phyloP scores from a whole-genome alignment of 73 alveolate species.

The Paramecium sexaurelia region DNA sequence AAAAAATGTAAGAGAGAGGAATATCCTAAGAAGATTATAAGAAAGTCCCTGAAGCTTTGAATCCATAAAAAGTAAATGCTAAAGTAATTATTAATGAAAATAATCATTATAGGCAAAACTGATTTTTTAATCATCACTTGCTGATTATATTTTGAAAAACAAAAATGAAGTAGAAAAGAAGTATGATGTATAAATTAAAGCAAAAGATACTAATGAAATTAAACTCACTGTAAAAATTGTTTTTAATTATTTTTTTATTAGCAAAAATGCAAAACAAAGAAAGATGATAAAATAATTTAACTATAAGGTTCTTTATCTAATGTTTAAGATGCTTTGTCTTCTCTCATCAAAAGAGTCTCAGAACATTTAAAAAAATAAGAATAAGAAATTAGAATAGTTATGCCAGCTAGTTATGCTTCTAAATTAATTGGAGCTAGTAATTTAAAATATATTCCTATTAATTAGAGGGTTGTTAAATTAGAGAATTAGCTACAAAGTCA shows the following conservation, averaged over 20 bases:
- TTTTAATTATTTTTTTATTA: not conserved
- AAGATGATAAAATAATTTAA: conserved; percentile 29
- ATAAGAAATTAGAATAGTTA: not conserved
- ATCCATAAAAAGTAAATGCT: not conserved
- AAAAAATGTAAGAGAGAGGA: conserved; percentile 47
- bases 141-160: not conserved
- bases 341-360: not conserved
- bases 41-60: conserved; percentile 6
- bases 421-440: conserved; percentile 52
- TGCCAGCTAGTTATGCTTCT: conserved; percentile 46
- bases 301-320: not conserved
- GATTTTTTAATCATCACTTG: not conserved
- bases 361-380: not conserved
- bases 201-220: not conserved
- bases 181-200: not conserved
- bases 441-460: not conserved
- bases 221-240: not conserved
- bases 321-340: not conserved
- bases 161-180: not conserved
- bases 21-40: conserved; percentile 11
- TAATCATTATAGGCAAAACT: not conserved
- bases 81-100: not conserved
- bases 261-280: not conserved
- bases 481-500: conserved; percentile 62
- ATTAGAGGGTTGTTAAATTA: conserved; percentile 58